A percentile compares a stretch with the other conserved stretches of the same genome.
These are phyloP conservation scores for Candida tunisiensis DNA, from an alignment of 1,139 yeast species.

Conservation along the genomic window DNA sequence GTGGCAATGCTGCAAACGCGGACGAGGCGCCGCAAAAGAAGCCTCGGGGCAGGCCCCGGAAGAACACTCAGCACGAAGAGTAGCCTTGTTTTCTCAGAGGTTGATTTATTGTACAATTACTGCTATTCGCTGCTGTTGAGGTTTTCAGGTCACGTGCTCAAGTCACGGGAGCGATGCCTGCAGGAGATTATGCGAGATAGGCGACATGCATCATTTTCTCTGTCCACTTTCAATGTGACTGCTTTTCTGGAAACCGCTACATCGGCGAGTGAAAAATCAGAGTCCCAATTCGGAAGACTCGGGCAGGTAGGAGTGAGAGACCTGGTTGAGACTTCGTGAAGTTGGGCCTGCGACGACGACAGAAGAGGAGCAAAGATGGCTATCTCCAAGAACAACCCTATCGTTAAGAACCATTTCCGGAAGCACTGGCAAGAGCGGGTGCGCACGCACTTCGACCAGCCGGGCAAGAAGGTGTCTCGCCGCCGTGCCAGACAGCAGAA, in stretches of 20 bases:
- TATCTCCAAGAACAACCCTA: constrained; percentile 79
- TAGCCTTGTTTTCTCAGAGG: no score
- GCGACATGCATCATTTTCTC: background rate
- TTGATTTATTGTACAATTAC: no score
- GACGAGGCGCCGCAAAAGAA: no score
- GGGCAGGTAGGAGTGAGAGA: background rate
- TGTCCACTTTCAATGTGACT: constrained; percentile 1
- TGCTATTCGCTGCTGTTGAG: no score
- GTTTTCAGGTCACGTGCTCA: no score
- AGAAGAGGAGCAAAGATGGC: constrained; percentile 32
- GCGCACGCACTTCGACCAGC: constrained; percentile 98
- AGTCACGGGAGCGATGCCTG: no score
- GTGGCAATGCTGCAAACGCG: no score
- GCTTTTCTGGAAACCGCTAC: background rate
- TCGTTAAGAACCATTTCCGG: constrained; percentile 57
- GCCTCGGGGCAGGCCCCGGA: no score
- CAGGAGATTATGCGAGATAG: background rate
- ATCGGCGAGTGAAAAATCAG: background rate
- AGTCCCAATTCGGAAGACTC: background rate
- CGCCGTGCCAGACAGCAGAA: constrained; percentile 86
- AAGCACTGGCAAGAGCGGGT: constrained; percentile 99
- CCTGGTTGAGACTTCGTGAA: background rate
- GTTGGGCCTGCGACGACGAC: constrained; percentile 1
- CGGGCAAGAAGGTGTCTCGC: constrained; percentile 97
- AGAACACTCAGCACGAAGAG: no score